Base-by-base conservation (phyloP, 148 eudicot species). In the Talinum fruticosum region DNA sequence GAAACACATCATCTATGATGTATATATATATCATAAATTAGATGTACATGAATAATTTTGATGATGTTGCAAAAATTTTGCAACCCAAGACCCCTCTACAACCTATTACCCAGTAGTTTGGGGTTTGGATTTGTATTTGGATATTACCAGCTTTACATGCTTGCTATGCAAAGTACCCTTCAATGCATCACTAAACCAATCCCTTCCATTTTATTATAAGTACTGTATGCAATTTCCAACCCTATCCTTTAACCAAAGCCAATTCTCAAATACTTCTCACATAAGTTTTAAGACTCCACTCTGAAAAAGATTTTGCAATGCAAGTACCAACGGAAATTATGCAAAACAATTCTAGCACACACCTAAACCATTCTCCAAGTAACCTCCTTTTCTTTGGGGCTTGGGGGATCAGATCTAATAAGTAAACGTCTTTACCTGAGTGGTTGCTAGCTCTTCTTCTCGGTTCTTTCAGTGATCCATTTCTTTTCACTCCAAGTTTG, bases 371-470 rank as follows among this genome's bases (percentile, higher is more conserved):
- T 23, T 2, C 19, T 15, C 23, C 1, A 33, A 2, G 68, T 30
- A 16, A 32, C 15, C 10, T 18, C 35, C 30, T 32, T 65, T 1
- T 4, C 32, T 3, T 24, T 2, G 32, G 30, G 29, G 26, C 45
- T 41, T 41, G 5, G 19, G 36, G 8, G 5, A 30, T 10, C 4
- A 6, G n/a, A 67, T 6, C 10, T 8, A 70, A 23, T 15, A 12
- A 29, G 74, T 34, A 64, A 44, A 65, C 41, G 4, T 19, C n/a
- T 44, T 59, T 69, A 80, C 83, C 83, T 70, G 75, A 33, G 75
- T 75, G 68, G 21, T 21, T 80, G 34, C 18, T 69, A 32, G 75
- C 71, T 45, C 51, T 75, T 51, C 41, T 59, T 61, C 38, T 34
- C 18, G 78, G 72, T 21, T 74, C 78, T 30, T 74, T 74, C 10